Evolutionary conservation across 495 filamentous ascomycete species (phyloP).

Genomic region (Entonaema liquescens): DNA sequence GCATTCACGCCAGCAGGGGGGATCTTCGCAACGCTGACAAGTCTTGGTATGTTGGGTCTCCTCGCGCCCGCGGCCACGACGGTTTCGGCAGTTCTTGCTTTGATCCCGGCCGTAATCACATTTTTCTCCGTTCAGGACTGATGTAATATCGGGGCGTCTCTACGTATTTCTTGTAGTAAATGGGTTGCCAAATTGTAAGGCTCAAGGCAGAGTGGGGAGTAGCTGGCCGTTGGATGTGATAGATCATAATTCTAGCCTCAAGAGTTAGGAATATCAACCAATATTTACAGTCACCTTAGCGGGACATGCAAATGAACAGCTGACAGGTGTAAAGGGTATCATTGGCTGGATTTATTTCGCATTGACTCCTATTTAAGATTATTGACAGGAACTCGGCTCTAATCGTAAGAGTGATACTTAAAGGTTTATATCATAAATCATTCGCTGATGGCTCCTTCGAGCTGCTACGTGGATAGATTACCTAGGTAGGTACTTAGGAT

Average conservation of each 20-base stretch:
- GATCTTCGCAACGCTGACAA: slow-evolving; percentile 2
- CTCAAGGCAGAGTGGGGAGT: no score
- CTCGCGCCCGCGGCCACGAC: neutral
- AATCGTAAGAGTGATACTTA: no score
- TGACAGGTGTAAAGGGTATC: neutral
- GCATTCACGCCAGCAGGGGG: neutral
- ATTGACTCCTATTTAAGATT: no score
- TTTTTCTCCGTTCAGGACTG: neutral
- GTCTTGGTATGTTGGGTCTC: neutral
- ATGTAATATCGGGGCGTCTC: neutral
- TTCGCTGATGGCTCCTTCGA: no score
- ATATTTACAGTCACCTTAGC: neutral
- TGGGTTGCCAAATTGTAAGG: neutral
- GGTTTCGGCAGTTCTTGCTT: neutral
- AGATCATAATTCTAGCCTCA: neutral
- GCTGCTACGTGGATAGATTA: no score
- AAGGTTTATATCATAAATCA: no score
- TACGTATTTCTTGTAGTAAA: neutral
- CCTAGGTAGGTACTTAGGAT: no score
- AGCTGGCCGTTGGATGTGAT: neutral
- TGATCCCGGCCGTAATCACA: neutral
- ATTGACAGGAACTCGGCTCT: no score
- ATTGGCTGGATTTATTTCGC: no score
- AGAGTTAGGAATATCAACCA: neutral
- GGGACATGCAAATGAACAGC: neutral